These are phyloP conservation scores for Monilinia laxa DNA, from an alignment of 2,329 filamentous ascomycete genomes.

Conservation along the genomic window DNA sequence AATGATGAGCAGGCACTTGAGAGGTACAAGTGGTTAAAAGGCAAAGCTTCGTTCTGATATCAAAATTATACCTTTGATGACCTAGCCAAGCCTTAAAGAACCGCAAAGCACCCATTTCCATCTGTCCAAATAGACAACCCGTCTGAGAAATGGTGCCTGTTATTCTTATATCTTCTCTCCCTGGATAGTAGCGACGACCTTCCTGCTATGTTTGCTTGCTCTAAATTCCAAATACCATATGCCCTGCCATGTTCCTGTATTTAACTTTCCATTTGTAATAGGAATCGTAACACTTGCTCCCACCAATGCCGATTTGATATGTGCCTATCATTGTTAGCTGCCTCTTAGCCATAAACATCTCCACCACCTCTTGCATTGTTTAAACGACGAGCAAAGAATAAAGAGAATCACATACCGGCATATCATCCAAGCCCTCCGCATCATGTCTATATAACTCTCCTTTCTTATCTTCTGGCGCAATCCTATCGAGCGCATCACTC, in stretches of 20 bases:
- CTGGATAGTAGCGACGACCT: slow-evolving; percentile 90
- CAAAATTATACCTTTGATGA: neutral
- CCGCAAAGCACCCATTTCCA: neutral
- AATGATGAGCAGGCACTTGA: neutral
- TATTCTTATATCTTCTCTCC: slow-evolving; percentile 64
- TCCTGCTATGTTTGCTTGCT: slow-evolving; percentile 70
- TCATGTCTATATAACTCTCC: slow-evolving; percentile 80
- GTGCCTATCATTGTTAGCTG: slow-evolving; percentile 55
- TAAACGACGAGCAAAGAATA: neutral
- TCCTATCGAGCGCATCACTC: slow-evolving; percentile 87
- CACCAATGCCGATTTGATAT: slow-evolving; percentile 88
- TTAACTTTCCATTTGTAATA: slow-evolving; percentile 79
- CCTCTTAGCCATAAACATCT: neutral
- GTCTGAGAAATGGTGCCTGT: neutral
- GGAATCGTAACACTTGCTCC: slow-evolving; percentile 89
- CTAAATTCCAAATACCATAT: slow-evolving; percentile 96
- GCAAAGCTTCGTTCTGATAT: neutral
- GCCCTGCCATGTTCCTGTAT: slow-evolving; percentile 74
- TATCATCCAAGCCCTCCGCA: slow-evolving; percentile 88
- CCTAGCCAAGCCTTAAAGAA: neutral
- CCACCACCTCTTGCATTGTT: no score
- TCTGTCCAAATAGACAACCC: neutral
- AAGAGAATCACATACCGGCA: slow-evolving; percentile 63
- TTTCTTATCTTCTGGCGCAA: slow-evolving; percentile 79
- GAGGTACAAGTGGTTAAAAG: neutral